phyloP scores from a whole-genome alignment of 1,284 basidiomycete genomes.

The Pascua guehoae region DNA sequence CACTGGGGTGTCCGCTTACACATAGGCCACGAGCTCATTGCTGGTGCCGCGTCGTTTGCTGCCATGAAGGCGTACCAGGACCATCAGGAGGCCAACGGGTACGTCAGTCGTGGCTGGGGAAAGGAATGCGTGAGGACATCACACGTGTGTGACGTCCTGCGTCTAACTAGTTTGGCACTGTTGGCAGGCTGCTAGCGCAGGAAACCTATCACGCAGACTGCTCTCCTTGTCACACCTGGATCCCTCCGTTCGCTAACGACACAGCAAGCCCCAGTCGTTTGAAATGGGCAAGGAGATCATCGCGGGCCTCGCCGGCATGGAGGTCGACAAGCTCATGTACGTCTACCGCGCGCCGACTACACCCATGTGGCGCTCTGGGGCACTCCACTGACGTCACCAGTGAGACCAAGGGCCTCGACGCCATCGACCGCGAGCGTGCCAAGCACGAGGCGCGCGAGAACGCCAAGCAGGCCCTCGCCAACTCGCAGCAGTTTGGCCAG shows the following conservation, averaged over 20 bases:
- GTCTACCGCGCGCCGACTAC: not conserved
- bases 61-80: slow-evolving; percentile 34
- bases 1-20: not conserved
- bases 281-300: slow-evolving; percentile 33
- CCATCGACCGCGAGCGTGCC: slow-evolving; percentile 20
- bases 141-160: not conserved
- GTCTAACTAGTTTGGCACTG: not conserved
- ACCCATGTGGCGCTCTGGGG: not conserved
- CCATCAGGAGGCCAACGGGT: slow-evolving; percentile 28
- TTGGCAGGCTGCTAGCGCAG: no score
- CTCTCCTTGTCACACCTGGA: not conserved
- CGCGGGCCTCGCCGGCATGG: slow-evolving; percentile 30
- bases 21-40: slow-evolving; percentile 12
- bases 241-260: not conserved
- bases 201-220: no score
- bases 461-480: slow-evolving; percentile 22
- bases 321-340: slow-evolving; percentile 36
- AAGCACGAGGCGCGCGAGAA: slow-evolving; percentile 24
- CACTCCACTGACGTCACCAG: slow-evolving; percentile 1
- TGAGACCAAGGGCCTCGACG: slow-evolving; percentile 29
- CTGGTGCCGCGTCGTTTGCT: slow-evolving; percentile 28
- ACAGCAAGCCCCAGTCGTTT: slow-evolving; percentile 19
- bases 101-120: slow-evolving; percentile 3
- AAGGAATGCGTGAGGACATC: not conserved
- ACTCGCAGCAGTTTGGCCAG: slow-evolving; percentile 15